Evolutionary conservation across 768 basidiomycete species (phyloP), one percentile per base, ranked within the genome.

Genomic region (Termitomyces bulborhizus): DNA sequence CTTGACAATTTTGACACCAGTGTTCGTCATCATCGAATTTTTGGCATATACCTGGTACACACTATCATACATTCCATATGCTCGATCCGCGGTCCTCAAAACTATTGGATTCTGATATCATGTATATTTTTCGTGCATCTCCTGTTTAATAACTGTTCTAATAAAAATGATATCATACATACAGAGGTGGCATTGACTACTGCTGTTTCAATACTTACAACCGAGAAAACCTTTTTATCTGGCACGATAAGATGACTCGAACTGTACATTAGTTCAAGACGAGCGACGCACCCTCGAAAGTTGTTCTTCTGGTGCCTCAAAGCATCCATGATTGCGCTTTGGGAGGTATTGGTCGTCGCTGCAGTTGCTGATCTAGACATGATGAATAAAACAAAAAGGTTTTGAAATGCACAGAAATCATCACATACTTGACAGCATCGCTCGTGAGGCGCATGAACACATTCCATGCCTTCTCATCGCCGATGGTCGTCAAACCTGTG

Each of bases 391-490:
- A 21, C 21, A 21, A 21, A 21, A 12, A 43, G 1, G 5, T 21
- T 16, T 49, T 37, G 13, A n/a, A 13, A 32, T 29, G 6, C 55
- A 24, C 45, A 43, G 1, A 31, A 41, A 42, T 34, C 6, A 31
- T 74, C 84, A 21, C 21, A 57, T 61, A 92, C 91, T 75, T 74
- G 34, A 94, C 81, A 5, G 82, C 76, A 4, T 76, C 74, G 58
- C 73, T 82, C 4, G 77, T 71, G 11, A 93, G 71, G 16, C 93
- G 81, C 92, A 97, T 93, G 69, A 98, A 98, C 7, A 93, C 85
- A 70, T 98, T 98, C 90, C 91, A 95, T 59, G 83, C 75, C 72
- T 93, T 94, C 75, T 98, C 96, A 61, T 98, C 90, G 0, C 81
- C 89, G 48, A 98, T 94, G 0, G 93, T 97, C 12, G 89, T 88